Evolutionary conservation across 2,329 filamentous ascomycete genomes (phyloP).

Genomic region (Cordyceps cateniannulata): DNA sequence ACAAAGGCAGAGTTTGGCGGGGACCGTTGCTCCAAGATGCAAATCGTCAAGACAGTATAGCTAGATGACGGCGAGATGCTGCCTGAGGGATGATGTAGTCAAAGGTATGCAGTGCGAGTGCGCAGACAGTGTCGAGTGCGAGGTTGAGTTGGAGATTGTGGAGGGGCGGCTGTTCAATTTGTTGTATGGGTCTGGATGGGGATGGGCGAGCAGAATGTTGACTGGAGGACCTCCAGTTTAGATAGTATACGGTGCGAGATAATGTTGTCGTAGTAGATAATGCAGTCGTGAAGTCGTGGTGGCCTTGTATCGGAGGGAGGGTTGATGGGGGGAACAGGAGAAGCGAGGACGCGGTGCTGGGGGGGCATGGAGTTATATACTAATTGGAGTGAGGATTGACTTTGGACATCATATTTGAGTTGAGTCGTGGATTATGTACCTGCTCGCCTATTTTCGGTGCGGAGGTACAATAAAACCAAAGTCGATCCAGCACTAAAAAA

Average conservation of each 20-base stretch:
- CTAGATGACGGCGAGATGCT: not conserved
- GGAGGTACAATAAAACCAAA: no score
- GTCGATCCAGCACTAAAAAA: no score
- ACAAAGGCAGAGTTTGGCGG: not conserved
- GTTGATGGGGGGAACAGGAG: not conserved
- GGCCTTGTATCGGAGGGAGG: not conserved
- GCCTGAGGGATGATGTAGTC: no score
- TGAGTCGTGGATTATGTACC: no score
- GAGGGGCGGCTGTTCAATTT: constrained; percentile 9
- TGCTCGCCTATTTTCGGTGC: no score
- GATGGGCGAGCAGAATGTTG: not conserved
- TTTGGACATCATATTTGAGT: not conserved
- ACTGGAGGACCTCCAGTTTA: not conserved
- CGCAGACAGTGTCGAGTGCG: not conserved
- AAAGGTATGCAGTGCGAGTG: not conserved
- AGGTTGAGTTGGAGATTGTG: constrained; percentile 1
- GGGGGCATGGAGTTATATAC: not conserved
- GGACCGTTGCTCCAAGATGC: not conserved
- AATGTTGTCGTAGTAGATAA: not conserved
- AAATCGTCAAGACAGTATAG: not conserved
- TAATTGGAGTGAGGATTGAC: not conserved
- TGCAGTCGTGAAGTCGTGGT: constrained; percentile 5
- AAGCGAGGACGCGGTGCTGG: constrained; percentile 1
- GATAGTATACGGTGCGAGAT: not conserved
- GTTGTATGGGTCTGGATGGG: not conserved